These are phyloP conservation scores for Diaporthe vaccinii DNA, from an alignment of 2,329 filamentous ascomycete species.

Conservation along the genomic window DNA sequence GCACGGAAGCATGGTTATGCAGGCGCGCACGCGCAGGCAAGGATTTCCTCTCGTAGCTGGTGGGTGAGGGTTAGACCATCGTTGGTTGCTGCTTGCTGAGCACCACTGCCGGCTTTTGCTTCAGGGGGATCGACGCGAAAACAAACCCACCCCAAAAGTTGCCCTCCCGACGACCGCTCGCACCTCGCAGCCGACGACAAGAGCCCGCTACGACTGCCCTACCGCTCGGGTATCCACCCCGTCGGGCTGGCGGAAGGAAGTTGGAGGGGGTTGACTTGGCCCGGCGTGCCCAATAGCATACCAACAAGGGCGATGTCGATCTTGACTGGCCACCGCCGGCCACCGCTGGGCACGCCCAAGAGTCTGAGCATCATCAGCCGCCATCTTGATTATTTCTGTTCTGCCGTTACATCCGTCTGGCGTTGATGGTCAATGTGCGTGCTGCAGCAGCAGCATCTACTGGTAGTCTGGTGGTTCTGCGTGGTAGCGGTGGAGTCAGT, in stretches of 20 bases:
- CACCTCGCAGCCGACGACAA: slow-evolving; percentile 22
- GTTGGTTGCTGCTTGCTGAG: not conserved
- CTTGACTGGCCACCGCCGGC: slow-evolving; percentile 13
- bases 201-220: slow-evolving; percentile 2
- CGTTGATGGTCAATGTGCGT: not conserved
- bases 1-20: not conserved
- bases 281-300: not conserved
- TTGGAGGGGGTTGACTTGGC: not conserved
- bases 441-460: slow-evolving; percentile 1
- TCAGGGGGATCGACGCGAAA: slow-evolving; percentile 25
- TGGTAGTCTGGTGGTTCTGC: not conserved
- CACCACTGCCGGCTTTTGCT: not conserved
- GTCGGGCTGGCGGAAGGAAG: slow-evolving; percentile 20
- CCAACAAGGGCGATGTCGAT: not conserved
- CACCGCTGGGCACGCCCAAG: not conserved
- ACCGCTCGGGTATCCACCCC: slow-evolving; percentile 6
- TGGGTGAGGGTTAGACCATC: not conserved
- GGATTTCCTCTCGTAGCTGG: not conserved
- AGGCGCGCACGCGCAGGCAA: not conserved
- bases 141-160: not conserved
- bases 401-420: slow-evolving; percentile 5
- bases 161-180: not conserved
- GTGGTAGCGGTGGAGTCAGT: slow-evolving; percentile 21
- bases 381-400: not conserved
- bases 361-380: slow-evolving; percentile 12